A percentile compares a stretch with the other conserved stretches of the same genome.
Conservation (phyloP, 2,329 filamentous ascomycete genomes). For the Epichloe elymi region DNA sequence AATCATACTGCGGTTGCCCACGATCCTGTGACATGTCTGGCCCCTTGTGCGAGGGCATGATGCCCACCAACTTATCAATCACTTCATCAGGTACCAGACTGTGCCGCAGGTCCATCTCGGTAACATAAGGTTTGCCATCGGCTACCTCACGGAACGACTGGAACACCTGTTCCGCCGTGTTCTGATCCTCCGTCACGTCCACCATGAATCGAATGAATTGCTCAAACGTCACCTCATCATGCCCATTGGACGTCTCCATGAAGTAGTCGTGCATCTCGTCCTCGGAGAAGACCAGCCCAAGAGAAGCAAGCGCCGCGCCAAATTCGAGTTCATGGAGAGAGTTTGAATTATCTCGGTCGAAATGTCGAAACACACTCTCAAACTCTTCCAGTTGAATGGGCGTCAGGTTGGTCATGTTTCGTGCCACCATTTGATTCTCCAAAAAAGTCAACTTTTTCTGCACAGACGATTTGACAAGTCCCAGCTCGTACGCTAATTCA, state of each 20-base stretch:
- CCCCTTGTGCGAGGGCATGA: slow-evolving; percentile 74
- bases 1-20: slow-evolving; percentile 81
- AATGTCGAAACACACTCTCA: slow-evolving; percentile 95
- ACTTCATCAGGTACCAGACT: slow-evolving; percentile 93
- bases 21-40: slow-evolving; percentile 79
- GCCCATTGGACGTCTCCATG: slow-evolving; percentile 66
- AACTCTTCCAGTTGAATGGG: slow-evolving; percentile 98
- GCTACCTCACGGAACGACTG: slow-evolving; percentile 96
- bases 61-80: slow-evolving; percentile 79
- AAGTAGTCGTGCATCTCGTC: slow-evolving; percentile 98
- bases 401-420: slow-evolving; percentile 97
- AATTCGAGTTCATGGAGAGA: slow-evolving; percentile 89
- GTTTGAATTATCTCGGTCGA: slow-evolving; percentile 87
- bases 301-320: slow-evolving; percentile 83
- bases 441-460: slow-evolving; percentile 89
- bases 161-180: slow-evolving; percentile 96
- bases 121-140: slow-evolving; percentile 97
- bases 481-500: slow-evolving; percentile 85
- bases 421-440: slow-evolving; percentile 95
- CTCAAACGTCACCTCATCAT: slow-evolving; percentile 81
- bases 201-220: slow-evolving; percentile 99
- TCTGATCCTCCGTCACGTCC: slow-evolving; percentile 95
- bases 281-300: slow-evolving; percentile 92
- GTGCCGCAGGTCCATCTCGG: slow-evolving; percentile 90
- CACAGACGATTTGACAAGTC: slow-evolving; percentile 80